Percentiles rank a stretch among this genome's conserved stretches.
Conservation (phyloP, 2,329 filamentous ascomycete genomes). For the Tetracladium maxilliforme region DNA sequence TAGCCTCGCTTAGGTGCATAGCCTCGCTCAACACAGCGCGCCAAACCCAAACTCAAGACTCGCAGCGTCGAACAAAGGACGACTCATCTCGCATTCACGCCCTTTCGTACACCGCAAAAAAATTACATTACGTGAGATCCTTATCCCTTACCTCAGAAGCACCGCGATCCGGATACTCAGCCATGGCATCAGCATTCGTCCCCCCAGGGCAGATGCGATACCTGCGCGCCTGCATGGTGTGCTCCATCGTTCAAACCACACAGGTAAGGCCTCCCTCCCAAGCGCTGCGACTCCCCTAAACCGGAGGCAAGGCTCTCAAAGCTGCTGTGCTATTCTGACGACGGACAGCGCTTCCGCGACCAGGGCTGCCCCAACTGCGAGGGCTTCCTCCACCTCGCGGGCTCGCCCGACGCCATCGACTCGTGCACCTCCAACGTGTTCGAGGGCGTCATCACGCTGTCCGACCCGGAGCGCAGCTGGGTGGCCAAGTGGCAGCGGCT, state of each 20-base stretch:
- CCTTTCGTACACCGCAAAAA: no score
- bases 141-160: no score
- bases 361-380: conserved; percentile 96
- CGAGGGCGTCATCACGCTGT: conserved; percentile 77
- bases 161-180: no score
- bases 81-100: no score
- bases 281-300: not conserved
- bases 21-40: no score
- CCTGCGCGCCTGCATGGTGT: conserved; percentile 96
- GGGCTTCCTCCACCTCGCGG: conserved; percentile 70
- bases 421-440: conserved; percentile 95
- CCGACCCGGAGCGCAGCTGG: conserved; percentile 76
- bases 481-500: conserved; percentile 93
- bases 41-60: no score
- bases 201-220: conserved; percentile 65
- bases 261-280: conserved; percentile 32
- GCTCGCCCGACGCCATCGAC: conserved; percentile 66
- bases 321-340: conserved; percentile 1
- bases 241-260: conserved; percentile 80
- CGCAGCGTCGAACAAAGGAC: no score
- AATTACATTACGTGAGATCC: no score
- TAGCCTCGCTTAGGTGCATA: no score
- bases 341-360: conserved; percentile 70
- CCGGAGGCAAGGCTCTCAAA: conserved; percentile 3
- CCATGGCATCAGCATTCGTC: conserved; percentile 45